phyloP scores from a whole-genome alignment of 345 rosid genomes.

The Syzygium aqueum region DNA sequence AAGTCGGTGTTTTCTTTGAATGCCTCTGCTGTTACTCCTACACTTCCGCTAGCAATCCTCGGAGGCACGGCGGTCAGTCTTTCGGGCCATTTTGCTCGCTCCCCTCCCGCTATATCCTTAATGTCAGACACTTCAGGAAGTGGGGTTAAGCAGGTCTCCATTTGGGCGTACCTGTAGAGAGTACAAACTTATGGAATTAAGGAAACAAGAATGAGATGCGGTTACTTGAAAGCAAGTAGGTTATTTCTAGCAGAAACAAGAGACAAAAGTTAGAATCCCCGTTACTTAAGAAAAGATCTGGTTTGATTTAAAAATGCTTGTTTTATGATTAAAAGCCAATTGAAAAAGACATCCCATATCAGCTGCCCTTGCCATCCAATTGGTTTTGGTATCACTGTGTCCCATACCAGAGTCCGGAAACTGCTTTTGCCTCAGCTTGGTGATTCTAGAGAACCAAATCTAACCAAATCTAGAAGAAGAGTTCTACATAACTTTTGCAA shows the following conservation, averaged over 20 bases:
- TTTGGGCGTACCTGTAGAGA: slow-evolving; percentile 57
- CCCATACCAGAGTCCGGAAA: not conserved
- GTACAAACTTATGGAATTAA: not conserved
- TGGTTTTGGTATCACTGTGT: slow-evolving; percentile 26
- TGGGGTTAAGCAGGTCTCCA: slow-evolving; percentile 81
- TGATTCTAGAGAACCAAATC: not conserved
- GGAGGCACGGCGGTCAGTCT: slow-evolving; percentile 70
- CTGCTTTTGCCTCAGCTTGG: not conserved
- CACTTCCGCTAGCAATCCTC: slow-evolving; percentile 46
- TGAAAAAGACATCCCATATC: not conserved
- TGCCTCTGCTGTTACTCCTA: slow-evolving; percentile 43
- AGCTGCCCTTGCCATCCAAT: slow-evolving; percentile 7
- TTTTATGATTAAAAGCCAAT: not conserved
- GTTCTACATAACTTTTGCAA: not conserved
- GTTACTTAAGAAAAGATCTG: not conserved
- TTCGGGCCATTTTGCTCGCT: slow-evolving; percentile 69
- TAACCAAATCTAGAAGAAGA: not conserved
- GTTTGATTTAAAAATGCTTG: not conserved
- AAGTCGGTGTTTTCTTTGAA: slow-evolving; percentile 46
- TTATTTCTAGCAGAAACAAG: not conserved
- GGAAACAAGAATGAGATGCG: not conserved
- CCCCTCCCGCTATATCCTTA: slow-evolving; percentile 65
- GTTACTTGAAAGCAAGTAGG: not conserved
- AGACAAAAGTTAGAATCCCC: not conserved
- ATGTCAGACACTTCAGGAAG: slow-evolving; percentile 59